A percentile compares a stretch with the other conserved stretches of the same genome.
phyloP scores from a whole-genome alignment of 2,329 filamentous ascomycete genomes.

The Eutypella sp. region DNA sequence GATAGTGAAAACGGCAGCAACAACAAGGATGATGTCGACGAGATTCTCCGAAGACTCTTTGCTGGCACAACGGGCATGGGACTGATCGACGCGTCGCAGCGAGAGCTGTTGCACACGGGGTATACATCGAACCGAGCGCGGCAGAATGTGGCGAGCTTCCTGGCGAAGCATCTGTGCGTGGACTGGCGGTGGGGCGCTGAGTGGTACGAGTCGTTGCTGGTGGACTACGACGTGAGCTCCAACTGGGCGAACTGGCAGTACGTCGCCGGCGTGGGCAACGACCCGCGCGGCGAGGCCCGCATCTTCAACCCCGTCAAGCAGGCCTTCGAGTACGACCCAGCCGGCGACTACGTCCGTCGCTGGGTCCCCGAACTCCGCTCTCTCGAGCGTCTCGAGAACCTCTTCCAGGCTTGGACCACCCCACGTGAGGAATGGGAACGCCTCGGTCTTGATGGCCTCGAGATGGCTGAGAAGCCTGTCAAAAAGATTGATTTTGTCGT shows the following conservation, averaged over 20 bases:
- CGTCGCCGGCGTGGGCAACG: conserved; percentile 72
- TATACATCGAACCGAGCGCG: conserved; percentile 73
- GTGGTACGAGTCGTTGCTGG: conserved; percentile 72
- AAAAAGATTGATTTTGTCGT: conserved; percentile 61
- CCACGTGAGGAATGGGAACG: conserved; percentile 51
- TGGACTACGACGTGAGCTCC: conserved; percentile 70
- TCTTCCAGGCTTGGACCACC: conserved; percentile 69
- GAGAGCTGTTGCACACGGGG: conserved; percentile 69
- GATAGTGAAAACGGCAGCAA: conserved; percentile 21
- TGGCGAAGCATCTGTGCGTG: conserved; percentile 66
- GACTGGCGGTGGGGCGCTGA: conserved; percentile 80
- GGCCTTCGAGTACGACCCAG: conserved; percentile 68
- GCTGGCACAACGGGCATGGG: conserved; percentile 69
- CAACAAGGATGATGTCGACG: conserved; percentile 30
- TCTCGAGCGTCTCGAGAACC: conserved; percentile 47
- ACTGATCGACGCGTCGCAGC: conserved; percentile 71
- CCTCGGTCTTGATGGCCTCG: conserved; percentile 50
- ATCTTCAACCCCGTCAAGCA: conserved; percentile 82
- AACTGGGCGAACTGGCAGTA: conserved; percentile 88
- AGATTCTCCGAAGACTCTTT: conserved; percentile 54
- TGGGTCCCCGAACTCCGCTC: conserved; percentile 66
- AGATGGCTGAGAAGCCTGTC: conserved; percentile 64
- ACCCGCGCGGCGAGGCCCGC: conserved; percentile 65
- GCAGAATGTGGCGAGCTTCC: conserved; percentile 72
- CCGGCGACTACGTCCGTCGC: conserved; percentile 63